Evolutionary conservation across 1,139 yeast species (phyloP), one percentile per base, ranked within the genome.

Genomic region (Scheffersomyces illinoinensis): DNA sequence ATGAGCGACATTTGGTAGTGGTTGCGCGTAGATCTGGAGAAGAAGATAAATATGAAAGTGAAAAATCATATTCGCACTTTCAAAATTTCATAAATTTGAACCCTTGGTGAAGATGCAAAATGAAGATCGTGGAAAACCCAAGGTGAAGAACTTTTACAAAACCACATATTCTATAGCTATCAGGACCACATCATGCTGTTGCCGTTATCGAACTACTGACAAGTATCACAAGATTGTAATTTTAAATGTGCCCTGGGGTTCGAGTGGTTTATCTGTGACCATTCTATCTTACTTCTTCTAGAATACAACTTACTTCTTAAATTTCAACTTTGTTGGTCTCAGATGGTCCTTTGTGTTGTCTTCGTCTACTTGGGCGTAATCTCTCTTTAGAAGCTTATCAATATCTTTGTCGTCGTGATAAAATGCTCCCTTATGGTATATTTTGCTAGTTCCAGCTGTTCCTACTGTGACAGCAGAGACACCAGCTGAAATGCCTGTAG

Each of bases 1-100:
- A 69, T 58, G 47, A 77, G 66, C 1, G 79, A 72, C 80, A 76
- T 75, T 21, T 47, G 20, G 50, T 6, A 8, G 48, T 4, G 54
- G 56, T 18, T 59, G 60, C 17, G 59, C 8, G 5, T 26, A 21
- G 7, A 65, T 64, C 2, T 64, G 59, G 14, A 61, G 61, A 4
- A 60, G 47, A 7, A 12, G 43, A 33, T 33, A 33, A 33, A 33
- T 2, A 12, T 8, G 43, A 33, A 33, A 33, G 43, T 33, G 43
- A 33, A 33, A 33, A 33, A 12, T 33, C 43, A 33, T 12, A 33
- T 33, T 33, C 43, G 43, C 43, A 33, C 17, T 33, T 33, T 33
- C 14, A 33, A 12, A 33, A 33, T 33, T 24, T 24, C 26, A 24
- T 24, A 6, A 24, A n/a, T n/a, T n/a, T n/a, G n/a, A n/a, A n/a